Evolutionary conservation across 805 yeast genomes (phyloP).

Genomic region (Grigorovia yakushimaensis): DNA sequence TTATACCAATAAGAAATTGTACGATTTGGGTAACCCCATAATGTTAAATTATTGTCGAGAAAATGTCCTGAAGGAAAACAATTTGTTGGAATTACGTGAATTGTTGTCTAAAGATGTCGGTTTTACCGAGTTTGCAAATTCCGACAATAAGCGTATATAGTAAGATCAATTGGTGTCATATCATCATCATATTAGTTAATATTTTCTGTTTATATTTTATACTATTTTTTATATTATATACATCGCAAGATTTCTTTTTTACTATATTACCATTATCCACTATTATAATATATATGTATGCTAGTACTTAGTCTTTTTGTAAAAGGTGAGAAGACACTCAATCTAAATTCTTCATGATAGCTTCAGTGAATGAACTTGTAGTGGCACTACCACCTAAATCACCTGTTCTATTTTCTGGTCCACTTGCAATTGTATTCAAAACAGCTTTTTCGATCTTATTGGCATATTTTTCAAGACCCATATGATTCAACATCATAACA

Average conservation of each 20-base stretch:
- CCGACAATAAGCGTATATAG: not conserved
- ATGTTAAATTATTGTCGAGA: not conserved
- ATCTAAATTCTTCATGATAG: slow-evolving; percentile 57
- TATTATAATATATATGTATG: too few relatives aligned
- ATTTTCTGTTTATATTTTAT: not conserved
- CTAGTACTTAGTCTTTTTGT: too few relatives aligned
- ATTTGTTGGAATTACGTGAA: not conserved
- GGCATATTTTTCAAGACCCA: slow-evolving; percentile 79
- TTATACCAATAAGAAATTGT: not conserved
- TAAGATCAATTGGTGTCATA: not conserved
- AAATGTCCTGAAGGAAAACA: not conserved
- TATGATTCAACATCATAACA: slow-evolving; percentile 98
- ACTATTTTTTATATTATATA: too few relatives aligned
- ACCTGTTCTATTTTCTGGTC: slow-evolving; percentile 91
- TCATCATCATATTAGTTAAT: not conserved
- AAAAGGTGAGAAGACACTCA: too few relatives aligned
- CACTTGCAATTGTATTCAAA: slow-evolving; percentile 79
- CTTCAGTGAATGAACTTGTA: slow-evolving; percentile 82
- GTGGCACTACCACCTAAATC: slow-evolving; percentile 84
- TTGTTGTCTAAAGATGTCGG: not conserved
- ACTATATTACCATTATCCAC: too few relatives aligned
- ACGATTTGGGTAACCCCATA: not conserved
- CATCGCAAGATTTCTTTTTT: too few relatives aligned
- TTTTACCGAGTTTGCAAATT: not conserved
- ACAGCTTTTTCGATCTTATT: slow-evolving; percentile 84